These are phyloP conservation scores for Suillus decipiens DNA, from an alignment of 768 basidiomycete genomes.

Conservation along the genomic window DNA sequence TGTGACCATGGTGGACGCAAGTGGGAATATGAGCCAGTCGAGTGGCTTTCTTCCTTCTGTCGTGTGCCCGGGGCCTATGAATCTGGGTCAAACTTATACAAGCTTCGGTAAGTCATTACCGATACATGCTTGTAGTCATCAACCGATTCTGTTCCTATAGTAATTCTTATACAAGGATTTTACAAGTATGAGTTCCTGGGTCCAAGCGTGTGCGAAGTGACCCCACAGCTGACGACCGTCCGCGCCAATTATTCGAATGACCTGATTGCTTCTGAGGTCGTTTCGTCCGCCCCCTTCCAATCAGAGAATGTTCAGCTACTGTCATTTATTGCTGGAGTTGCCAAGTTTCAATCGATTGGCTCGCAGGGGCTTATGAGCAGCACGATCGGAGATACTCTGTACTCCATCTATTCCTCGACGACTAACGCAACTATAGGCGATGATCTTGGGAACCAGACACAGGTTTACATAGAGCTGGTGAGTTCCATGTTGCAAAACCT, in stretches of 20 bases:
- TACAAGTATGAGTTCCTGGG: not conserved
- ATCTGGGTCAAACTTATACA: not conserved
- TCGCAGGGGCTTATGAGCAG: conserved; percentile 11
- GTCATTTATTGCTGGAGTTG: conserved; percentile 14
- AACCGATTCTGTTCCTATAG: not conserved
- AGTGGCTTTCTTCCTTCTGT: conserved; percentile 9
- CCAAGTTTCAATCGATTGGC: conserved; percentile 8
- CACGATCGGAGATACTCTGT: conserved; percentile 22
- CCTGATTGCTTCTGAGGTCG: not conserved
- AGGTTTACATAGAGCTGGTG: conserved; percentile 5
- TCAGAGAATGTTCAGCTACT: conserved; percentile 11
- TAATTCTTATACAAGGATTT: conserved; percentile 5
- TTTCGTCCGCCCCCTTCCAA: not conserved
- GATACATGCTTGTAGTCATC: not conserved
- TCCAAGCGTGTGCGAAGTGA: conserved; percentile 11
- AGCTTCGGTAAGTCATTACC: conserved; percentile 8
- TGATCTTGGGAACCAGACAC: not conserved
- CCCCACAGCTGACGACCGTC: conserved; percentile 10
- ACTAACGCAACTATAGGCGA: not conserved
- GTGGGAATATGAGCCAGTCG: not conserved
- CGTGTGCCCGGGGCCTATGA: conserved; percentile 13
- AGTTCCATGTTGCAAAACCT: too few relatives aligned
- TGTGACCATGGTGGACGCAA: conserved; percentile 10
- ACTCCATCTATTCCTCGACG: conserved; percentile 12
- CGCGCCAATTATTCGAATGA: conserved; percentile 8